These are phyloP conservation scores for Saccharata proteae DNA, from an alignment of 2,329 filamentous ascomycete species.

Conservation along the genomic window DNA sequence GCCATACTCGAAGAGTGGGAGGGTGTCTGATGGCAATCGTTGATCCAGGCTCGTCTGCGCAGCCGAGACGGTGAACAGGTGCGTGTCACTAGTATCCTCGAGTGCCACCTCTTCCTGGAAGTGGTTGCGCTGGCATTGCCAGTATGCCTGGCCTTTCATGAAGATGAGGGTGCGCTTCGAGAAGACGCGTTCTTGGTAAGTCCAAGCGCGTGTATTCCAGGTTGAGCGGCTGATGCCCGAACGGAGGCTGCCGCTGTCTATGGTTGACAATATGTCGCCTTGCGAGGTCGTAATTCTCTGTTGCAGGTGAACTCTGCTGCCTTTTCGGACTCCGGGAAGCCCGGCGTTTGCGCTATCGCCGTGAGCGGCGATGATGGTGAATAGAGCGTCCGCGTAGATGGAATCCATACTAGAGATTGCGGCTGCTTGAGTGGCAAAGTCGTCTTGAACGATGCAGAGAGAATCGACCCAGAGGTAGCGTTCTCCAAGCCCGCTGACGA, in stretches of 20 bases:
- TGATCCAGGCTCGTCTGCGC: no score
- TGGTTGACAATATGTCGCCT: no score
- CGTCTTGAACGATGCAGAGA: constrained; percentile 11
- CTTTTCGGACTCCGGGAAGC: constrained; percentile 4
- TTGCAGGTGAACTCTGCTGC: neutral
- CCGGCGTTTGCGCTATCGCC: constrained; percentile 5
- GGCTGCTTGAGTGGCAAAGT: constrained; percentile 6
- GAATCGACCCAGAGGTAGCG: constrained; percentile 13
- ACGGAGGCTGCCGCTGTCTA: no score
- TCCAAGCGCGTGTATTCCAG: constrained; percentile 9
- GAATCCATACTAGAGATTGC: constrained; percentile 10
- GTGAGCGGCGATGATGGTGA: constrained; percentile 12
- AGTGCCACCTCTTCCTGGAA: constrained; percentile 9
- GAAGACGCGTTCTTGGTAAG: constrained; percentile 10
- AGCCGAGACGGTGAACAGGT: no score
- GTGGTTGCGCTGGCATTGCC: constrained; percentile 1
- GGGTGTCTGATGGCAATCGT: no score
- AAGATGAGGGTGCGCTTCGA: constrained; percentile 9
- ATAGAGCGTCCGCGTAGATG: constrained; percentile 11
- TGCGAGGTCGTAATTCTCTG: constrained; percentile 6
- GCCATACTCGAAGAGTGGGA: no score
- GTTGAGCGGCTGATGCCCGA: constrained; percentile 1
- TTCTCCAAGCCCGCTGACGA: constrained; percentile 7
- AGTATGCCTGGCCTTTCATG: constrained; percentile 6
- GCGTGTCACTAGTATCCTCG: no score